Conservation (phyloP, 2,329 filamentous ascomycete species). For the Alternaria panax region DNA sequence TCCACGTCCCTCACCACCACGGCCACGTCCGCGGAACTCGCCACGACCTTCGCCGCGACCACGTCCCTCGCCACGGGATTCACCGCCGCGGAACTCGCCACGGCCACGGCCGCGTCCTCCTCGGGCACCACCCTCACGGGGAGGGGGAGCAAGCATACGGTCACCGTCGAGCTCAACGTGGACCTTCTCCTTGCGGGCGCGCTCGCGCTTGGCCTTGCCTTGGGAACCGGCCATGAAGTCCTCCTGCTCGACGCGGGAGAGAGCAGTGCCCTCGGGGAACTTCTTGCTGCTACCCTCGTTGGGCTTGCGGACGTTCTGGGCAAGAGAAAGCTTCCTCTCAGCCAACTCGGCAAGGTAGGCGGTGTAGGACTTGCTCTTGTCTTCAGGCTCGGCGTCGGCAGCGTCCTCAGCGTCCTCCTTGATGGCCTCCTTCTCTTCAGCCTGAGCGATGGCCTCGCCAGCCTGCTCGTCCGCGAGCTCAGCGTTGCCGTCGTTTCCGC, state of each 20-base stretch:
- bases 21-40: constrained; percentile 55
- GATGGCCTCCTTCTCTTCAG: constrained; percentile 74
- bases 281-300: constrained; percentile 97
- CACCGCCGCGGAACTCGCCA: constrained; percentile 63
- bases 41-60: constrained; percentile 60
- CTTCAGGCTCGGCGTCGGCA: constrained; percentile 68
- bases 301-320: constrained; percentile 79
- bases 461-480: constrained; percentile 92
- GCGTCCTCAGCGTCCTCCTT: constrained; percentile 48
- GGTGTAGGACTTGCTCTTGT: constrained; percentile 88
- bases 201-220: constrained; percentile 82
- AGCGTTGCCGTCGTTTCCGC: constrained; percentile 78
- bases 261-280: constrained; percentile 83
- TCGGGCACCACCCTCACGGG: constrained; percentile 54
- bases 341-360: constrained; percentile 83
- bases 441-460: constrained; percentile 85
- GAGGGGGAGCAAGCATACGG: constrained; percentile 65
- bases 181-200: constrained; percentile 91
- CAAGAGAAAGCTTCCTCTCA: constrained; percentile 78
- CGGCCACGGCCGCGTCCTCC: constrained; percentile 60
- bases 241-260: constrained; percentile 67
- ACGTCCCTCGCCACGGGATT: constrained; percentile 51
- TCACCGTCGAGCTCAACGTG: constrained; percentile 83
- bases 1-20: constrained; percentile 55
- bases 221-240: constrained; percentile 74